phyloP scores from a whole-genome alignment of 345 rosid species.

The Sisymbrium altissimum region DNA sequence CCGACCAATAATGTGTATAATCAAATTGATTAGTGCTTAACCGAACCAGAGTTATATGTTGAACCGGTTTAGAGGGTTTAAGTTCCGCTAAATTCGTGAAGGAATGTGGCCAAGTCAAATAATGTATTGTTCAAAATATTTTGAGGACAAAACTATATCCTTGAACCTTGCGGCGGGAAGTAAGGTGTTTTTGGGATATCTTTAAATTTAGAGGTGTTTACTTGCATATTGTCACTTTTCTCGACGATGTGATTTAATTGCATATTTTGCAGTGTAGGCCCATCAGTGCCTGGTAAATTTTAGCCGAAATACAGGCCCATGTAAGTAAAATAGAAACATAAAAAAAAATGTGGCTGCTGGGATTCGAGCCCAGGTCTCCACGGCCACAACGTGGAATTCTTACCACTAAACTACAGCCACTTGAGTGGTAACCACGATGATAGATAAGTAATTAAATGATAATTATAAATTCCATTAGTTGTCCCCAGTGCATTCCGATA shows the following conservation, averaged over 20 bases:
- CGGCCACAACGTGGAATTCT: conserved; percentile 88
- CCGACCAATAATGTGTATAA: conserved; percentile 10
- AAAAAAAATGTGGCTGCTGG: conserved; percentile 58
- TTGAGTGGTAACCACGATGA: too few species aligned
- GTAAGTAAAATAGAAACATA: not conserved
- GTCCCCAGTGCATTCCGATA: too few species aligned
- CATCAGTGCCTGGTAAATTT: not conserved
- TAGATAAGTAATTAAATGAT: too few species aligned
- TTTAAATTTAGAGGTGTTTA: too few species aligned
- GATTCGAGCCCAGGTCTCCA: conserved; percentile 90
- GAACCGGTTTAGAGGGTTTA: conserved; percentile 1
- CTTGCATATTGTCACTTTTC: too few species aligned
- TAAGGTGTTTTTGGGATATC: too few species aligned
- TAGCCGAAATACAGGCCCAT: conserved; percentile 3
- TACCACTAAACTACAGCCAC: conserved; percentile 80
- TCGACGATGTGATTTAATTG: too few species aligned
- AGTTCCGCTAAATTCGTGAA: not conserved
- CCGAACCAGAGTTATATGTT: not conserved
- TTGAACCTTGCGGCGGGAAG: too few species aligned
- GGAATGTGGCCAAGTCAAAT: too few species aligned
- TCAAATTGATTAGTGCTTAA: not conserved
- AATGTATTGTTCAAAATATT: too few species aligned
- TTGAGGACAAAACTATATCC: too few species aligned
- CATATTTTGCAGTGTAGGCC: conserved; percentile 6
- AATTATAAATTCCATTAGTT: too few species aligned